Base-by-base conservation (phyloP, 1,284 basidiomycete species). In the Ustilago sp. region DNA sequence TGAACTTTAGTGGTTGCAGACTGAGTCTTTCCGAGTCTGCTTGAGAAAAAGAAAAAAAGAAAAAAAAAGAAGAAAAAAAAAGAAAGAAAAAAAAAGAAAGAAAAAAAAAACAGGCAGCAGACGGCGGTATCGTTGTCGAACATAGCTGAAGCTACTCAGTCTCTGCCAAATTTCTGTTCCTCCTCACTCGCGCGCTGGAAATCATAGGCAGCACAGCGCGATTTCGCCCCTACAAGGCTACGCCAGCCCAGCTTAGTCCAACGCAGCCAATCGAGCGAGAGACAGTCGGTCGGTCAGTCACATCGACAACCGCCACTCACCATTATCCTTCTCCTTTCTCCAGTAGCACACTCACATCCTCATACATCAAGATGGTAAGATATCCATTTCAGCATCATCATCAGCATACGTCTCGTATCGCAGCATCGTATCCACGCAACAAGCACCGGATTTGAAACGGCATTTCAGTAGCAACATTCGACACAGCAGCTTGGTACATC, bases 291-390 rank as follows among this genome's bases (percentile, higher is more conserved):
- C 8, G 28, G 48, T 31, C 31, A 50, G 23, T 45, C 50, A 61
- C 59, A 63, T 67, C 58, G 54, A 63, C 52, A 61, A 28, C 57
- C 68, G 70, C 73, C 67, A 72, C 68, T 64, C 65, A 39, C 50
- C 48, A 58, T 68, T 59, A 64, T 55, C 59, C 65, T 76, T 68
- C 41, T 38, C 59, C 58, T 64, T 58, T 51, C 61, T 45, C 64
- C 68, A 67, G 64, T 71, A 66, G 61, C 73, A 51, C 74, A 73
- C 70, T 73, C 70, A 68, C 70, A 73, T 67, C 57, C 53, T 38
- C 68, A 75, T 64, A 75, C 59, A 60, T 68, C 68, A 75, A 75
- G 60, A 75, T 75, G 73, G 73, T 75, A 72, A 75, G 73, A 60
- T 71, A 61, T 65, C 56, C 8, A 48, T 15, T 35, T 13, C 55